A percentile compares a stretch with the other conserved stretches of the same genome.
Conservation (phyloP, 192 early-diverging fungal species). For the Coemansia sp. region DNA sequence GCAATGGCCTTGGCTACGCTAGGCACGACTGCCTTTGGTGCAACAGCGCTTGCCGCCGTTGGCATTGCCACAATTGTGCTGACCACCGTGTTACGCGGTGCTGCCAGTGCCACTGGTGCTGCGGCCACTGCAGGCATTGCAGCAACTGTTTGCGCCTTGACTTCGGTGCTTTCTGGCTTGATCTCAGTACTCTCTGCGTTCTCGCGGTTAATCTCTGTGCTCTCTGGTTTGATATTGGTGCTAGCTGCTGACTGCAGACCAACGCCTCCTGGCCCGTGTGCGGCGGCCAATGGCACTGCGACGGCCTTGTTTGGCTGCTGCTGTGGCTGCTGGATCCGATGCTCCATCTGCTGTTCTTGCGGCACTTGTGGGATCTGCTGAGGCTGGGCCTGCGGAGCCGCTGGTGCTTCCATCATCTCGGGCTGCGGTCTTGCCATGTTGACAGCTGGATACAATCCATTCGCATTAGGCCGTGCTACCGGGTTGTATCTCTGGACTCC, state of each 20-base stretch:
- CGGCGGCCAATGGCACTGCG: conserved; percentile 18
- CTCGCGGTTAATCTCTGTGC: background rate
- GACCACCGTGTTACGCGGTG: conserved; percentile 10
- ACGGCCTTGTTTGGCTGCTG: background rate
- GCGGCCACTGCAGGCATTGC: too few relatives aligned
- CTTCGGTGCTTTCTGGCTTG: background rate
- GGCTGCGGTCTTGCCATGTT: background rate
- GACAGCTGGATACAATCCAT: conserved; percentile 17
- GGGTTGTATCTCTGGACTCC: conserved; percentile 38
- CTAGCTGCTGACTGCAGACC: background rate
- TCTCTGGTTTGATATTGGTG: background rate
- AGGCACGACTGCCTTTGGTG: background rate
- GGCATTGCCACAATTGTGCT: conserved; percentile 29
- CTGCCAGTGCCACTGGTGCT: background rate
- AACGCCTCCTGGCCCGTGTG: conserved; percentile 5
- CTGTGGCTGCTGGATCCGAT: conserved; percentile 14
- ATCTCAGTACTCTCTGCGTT: background rate
- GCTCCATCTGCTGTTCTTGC: background rate
- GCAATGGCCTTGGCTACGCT: background rate
- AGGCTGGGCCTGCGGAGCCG: background rate
- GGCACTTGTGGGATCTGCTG: background rate
- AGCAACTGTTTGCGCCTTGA: background rate
- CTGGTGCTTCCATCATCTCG: background rate
- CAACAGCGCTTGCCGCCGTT: conserved; percentile 10
- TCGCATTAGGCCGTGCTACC: conserved; percentile 8